Conservation (phyloP, 148 eudicot species). For the Gaultheria prostrata region DNA sequence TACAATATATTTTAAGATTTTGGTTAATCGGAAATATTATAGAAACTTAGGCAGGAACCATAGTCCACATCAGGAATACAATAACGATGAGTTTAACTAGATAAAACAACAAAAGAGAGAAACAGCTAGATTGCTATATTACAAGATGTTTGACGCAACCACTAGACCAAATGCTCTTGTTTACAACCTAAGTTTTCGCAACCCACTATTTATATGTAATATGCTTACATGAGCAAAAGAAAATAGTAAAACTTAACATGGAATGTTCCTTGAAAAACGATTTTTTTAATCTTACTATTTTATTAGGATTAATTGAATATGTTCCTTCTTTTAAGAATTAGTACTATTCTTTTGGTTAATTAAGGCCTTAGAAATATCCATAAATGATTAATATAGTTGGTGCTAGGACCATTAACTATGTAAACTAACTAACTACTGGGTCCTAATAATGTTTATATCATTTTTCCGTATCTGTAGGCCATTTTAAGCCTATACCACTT, state of each 20-base stretch:
- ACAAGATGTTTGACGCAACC: too few relatives aligned
- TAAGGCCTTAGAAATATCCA: background rate
- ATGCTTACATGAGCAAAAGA: background rate
- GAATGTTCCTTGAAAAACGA: background rate
- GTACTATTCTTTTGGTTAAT: background rate
- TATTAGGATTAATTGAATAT: background rate
- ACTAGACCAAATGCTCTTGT: too few relatives aligned
- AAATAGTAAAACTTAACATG: background rate
- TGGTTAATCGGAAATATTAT: too few relatives aligned
- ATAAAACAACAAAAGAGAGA: too few relatives aligned
- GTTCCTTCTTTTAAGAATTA: background rate
- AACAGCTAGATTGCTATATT: too few relatives aligned
- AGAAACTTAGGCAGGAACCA: too few relatives aligned
- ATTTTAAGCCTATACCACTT: conserved; percentile 22
- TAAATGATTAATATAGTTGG: background rate
- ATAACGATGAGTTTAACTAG: too few relatives aligned
- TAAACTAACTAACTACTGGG: background rate
- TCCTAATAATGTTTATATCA: background rate
- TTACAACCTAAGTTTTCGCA: too few relatives aligned
- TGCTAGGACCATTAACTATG: conserved; percentile 5
- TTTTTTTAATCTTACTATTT: background rate
- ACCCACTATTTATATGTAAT: too few relatives aligned
- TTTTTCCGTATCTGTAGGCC: background rate
- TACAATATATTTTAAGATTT: too few relatives aligned
- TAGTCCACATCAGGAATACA: too few relatives aligned